phyloP scores from a whole-genome alignment of 805 yeast species.

The Hanseniaspora nectarophila region DNA sequence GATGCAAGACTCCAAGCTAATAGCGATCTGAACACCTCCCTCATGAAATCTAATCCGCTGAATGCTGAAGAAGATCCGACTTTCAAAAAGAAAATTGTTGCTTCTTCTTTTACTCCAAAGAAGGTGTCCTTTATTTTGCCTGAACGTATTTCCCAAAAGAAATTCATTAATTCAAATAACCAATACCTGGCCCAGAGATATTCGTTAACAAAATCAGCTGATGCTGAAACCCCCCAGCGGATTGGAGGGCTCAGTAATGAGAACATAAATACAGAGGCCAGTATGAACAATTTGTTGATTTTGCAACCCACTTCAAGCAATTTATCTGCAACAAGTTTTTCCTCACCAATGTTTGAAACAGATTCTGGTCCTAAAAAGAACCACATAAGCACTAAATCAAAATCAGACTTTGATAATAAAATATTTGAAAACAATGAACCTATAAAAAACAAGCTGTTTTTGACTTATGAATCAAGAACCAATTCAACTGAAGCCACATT shows the following conservation, averaged over 20 bases:
- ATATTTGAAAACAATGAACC: not conserved
- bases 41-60: not conserved
- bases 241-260: not conserved
- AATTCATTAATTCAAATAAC: not conserved
- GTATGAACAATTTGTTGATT: not conserved
- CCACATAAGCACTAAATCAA: not conserved
- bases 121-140: not conserved
- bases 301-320: not conserved
- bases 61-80: not conserved
- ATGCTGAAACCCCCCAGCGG: not conserved
- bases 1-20: not conserved
- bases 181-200: not conserved
- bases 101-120: not conserved
- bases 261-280: not conserved
- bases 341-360: no score
- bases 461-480: not conserved
- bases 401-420: not conserved
- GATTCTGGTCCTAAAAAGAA: not conserved
- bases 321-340: no score
- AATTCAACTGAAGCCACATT: not conserved
- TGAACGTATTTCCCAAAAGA: not conserved
- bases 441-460: not conserved
- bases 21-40: not conserved
- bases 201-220: not conserved
- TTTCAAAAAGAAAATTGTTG: not conserved